Percentiles rank a stretch among this genome's conserved stretches.
phyloP scores from a whole-genome alignment of 768 basidiomycete genomes.

The Royoungia palumana region DNA sequence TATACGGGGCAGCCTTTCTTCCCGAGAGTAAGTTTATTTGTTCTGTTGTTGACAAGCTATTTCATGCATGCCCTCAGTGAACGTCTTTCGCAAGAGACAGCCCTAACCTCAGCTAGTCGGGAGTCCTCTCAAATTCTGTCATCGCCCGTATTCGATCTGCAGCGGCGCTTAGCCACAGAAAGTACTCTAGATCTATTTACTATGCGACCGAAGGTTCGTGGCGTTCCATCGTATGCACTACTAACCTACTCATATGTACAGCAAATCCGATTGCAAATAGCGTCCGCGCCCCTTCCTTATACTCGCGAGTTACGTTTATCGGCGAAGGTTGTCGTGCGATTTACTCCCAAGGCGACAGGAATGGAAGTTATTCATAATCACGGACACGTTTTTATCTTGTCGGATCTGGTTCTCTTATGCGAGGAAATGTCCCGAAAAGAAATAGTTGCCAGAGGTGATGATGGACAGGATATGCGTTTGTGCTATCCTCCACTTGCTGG shows the following conservation, averaged over 20 bases:
- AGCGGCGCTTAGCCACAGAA: slow-evolving; percentile 72
- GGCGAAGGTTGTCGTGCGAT: slow-evolving; percentile 65
- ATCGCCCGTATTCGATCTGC: slow-evolving; percentile 72
- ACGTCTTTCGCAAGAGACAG: slow-evolving; percentile 58
- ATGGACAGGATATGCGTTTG: slow-evolving; percentile 83
- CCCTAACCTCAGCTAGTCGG: slow-evolving; percentile 50
- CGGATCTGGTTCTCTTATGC: slow-evolving; percentile 89
- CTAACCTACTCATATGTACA: slow-evolving; percentile 30
- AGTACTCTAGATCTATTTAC: slow-evolving; percentile 91
- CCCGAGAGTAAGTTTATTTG: slow-evolving; percentile 48
- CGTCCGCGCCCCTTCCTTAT: slow-evolving; percentile 74
- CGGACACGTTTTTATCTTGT: slow-evolving; percentile 86
- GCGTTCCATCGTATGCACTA: neutral
- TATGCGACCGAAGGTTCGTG: slow-evolving; percentile 81
- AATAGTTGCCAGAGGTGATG: slow-evolving; percentile 42
- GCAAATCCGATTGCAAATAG: slow-evolving; percentile 90
- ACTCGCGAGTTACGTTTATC: slow-evolving; percentile 73
- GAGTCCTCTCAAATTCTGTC: slow-evolving; percentile 49
- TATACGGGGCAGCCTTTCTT: slow-evolving; percentile 48
- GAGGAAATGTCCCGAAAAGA: slow-evolving; percentile 78
- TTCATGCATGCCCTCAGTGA: slow-evolving; percentile 39
- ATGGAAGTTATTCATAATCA: slow-evolving; percentile 67
- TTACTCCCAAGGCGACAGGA: slow-evolving; percentile 74
- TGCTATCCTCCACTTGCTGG: slow-evolving; percentile 94
- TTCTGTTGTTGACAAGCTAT: neutral